Evolutionary conservation across 1,139 yeast species (phyloP).

Genomic region (Lodderomyces pseudojiufengensis): DNA sequence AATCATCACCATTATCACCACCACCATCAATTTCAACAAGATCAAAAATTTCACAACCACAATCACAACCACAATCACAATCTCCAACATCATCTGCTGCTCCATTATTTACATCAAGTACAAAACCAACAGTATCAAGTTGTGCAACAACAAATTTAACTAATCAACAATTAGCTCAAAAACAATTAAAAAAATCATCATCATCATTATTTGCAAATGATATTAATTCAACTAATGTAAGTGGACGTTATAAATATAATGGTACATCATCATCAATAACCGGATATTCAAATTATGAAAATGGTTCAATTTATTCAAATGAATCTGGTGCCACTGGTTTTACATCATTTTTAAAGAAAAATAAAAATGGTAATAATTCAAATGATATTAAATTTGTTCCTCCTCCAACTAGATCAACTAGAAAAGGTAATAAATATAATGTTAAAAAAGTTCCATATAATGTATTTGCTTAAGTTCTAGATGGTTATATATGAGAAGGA

Average conservation of each 20-base stretch:
- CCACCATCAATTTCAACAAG: slow-evolving; percentile 2
- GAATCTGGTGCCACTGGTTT: too few species aligned
- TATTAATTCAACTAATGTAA: slow-evolving; percentile 4
- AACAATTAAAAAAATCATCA: slow-evolving; percentile 2
- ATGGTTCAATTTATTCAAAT: slow-evolving; percentile 26
- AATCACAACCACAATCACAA: too few species aligned
- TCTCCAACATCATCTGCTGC: neutral
- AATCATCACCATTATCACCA: too few species aligned
- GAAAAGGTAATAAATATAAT: slow-evolving; percentile 27
- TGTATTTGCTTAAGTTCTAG: slow-evolving; percentile 18
- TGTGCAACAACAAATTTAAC: slow-evolving; percentile 5
- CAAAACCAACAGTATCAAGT: slow-evolving; percentile 2
- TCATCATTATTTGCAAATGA: slow-evolving; percentile 9
- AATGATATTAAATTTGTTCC: slow-evolving; percentile 15
- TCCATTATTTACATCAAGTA: neutral
- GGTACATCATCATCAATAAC: neutral
- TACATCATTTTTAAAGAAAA: slow-evolving; percentile 26
- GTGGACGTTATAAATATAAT: slow-evolving; percentile 11
- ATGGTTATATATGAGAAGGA: neutral
- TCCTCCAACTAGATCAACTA: slow-evolving; percentile 18
- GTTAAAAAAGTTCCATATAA: slow-evolving; percentile 31
- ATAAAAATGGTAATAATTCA: slow-evolving; percentile 13
- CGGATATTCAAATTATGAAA: slow-evolving; percentile 21
- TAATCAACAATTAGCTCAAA: slow-evolving; percentile 2
- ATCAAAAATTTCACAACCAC: neutral